Conservation (phyloP, 2,329 filamentous ascomycete species). For the Exophiala aquamarina region DNA sequence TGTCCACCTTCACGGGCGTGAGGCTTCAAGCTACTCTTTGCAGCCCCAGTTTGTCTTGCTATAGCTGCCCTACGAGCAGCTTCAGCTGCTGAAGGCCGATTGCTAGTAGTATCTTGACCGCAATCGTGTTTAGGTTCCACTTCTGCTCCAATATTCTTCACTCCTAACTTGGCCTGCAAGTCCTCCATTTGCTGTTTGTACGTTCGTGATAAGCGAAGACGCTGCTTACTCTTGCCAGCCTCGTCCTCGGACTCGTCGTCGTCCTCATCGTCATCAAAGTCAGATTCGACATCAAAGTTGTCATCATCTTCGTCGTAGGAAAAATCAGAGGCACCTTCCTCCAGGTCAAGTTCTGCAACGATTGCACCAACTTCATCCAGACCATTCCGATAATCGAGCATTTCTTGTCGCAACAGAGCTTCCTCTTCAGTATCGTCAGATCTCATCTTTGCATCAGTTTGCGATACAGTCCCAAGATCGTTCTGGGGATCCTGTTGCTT, state of each 20-base stretch:
- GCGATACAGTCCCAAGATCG: no score
- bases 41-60: slow-evolving; percentile 14
- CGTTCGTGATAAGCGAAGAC: slow-evolving; percentile 65
- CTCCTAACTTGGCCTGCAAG: slow-evolving; percentile 72
- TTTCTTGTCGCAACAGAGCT: slow-evolving; percentile 75
- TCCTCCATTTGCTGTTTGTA: slow-evolving; percentile 83
- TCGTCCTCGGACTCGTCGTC: slow-evolving; percentile 70
- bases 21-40: slow-evolving; percentile 17
- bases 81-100: slow-evolving; percentile 27
- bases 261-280: slow-evolving; percentile 54
- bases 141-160: slow-evolving; percentile 59
- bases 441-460: no score
- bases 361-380: slow-evolving; percentile 86
- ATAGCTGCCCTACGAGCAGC: slow-evolving; percentile 29
- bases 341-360: slow-evolving; percentile 85
- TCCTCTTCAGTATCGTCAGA: slow-evolving; percentile 76
- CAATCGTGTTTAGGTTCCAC: slow-evolving; percentile 8
- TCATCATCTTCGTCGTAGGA: slow-evolving; percentile 58
- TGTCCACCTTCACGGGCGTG: slow-evolving; percentile 9
- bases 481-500: no score
- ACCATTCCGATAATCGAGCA: slow-evolving; percentile 74
- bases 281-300: slow-evolving; percentile 29
- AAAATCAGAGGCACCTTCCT: slow-evolving; percentile 56
- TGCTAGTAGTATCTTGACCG: slow-evolving; percentile 1
- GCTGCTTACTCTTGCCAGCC: slow-evolving; percentile 68